These are phyloP conservation scores for Trypethelium eluteriae DNA, from an alignment of 495 filamentous ascomycete species.

Conservation along the genomic window DNA sequence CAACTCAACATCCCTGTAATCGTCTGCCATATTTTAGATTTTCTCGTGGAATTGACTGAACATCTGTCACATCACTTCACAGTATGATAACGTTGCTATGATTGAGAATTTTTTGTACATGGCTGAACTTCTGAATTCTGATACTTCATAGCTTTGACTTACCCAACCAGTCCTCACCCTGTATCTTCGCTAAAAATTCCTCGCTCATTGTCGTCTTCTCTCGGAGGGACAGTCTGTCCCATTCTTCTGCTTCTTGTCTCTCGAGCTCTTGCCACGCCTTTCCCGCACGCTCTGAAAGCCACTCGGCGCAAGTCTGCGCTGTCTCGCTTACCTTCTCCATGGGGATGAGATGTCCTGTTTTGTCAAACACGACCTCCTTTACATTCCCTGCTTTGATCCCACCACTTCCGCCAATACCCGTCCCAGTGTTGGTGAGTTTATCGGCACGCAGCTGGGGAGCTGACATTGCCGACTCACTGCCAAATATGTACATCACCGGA, in stretches of 20 bases:
- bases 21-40: too few species aligned
- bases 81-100: too few species aligned
- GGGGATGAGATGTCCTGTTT: slow-evolving; percentile 72
- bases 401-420: slow-evolving; percentile 60
- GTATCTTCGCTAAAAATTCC: not conserved
- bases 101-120: not conserved
- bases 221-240: not conserved
- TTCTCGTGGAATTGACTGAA: too few species aligned
- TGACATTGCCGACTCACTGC: slow-evolving; percentile 55
- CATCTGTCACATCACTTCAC: too few species aligned
- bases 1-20: too few species aligned
- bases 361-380: slow-evolving; percentile 54
- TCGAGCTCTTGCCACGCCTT: not conserved
- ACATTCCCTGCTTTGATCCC: slow-evolving; percentile 61
- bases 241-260: slow-evolving; percentile 1
- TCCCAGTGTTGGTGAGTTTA: slow-evolving; percentile 59
- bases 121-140: not conserved
- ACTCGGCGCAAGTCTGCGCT: slow-evolving; percentile 27
- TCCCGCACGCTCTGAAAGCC: slow-evolving; percentile 14
- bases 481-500: slow-evolving; percentile 78
- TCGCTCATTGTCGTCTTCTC: slow-evolving; percentile 11
- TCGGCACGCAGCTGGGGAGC: slow-evolving; percentile 41
- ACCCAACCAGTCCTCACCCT: not conserved
- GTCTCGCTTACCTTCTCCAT: slow-evolving; percentile 24
- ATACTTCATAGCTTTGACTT: not conserved